Evolutionary conservation across 768 basidiomycete genomes (phyloP).

Genomic region (Saitozyma sp.): DNA sequence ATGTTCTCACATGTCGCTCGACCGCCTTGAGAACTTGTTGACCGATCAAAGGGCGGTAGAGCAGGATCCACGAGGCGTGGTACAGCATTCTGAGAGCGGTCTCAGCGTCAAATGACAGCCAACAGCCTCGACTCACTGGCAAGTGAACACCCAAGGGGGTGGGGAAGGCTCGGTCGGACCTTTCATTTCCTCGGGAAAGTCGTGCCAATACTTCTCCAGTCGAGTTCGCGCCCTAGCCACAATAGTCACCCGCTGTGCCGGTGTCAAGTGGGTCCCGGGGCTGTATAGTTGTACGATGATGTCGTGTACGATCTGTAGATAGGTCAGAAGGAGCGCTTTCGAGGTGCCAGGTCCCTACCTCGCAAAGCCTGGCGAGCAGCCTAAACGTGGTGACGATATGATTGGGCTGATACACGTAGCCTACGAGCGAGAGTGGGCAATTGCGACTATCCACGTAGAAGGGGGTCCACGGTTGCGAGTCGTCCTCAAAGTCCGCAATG

Average conservation of each 20-base stretch:
- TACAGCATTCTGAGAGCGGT: slow-evolving; percentile 12
- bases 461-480: slow-evolving; percentile 15
- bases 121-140: slow-evolving; percentile 11
- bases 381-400: slow-evolving; percentile 2
- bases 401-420: slow-evolving; percentile 10
- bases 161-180: slow-evolving; percentile 1
- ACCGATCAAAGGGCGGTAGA: slow-evolving; percentile 9
- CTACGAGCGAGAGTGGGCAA: slow-evolving; percentile 10
- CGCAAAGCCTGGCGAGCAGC: slow-evolving; percentile 3
- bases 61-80: slow-evolving; percentile 18
- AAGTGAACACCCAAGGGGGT: slow-evolving; percentile 14
- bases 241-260: slow-evolving; percentile 1
- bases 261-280: slow-evolving; percentile 2
- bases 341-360: slow-evolving; percentile 6
- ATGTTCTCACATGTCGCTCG: slow-evolving; percentile 1
- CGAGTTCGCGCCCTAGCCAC: slow-evolving; percentile 1
- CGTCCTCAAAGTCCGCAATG: slow-evolving; percentile 15
- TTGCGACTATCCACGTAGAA: slow-evolving; percentile 11
- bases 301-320: slow-evolving; percentile 17
- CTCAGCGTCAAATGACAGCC: too few relatives aligned
- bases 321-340: too few relatives aligned
- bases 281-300: slow-evolving; percentile 18
- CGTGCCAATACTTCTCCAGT: slow-evolving; percentile 13
- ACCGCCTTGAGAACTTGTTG: background rate
- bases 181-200: slow-evolving; percentile 6